These are phyloP conservation scores for Colletotrichum sp. DNA, from an alignment of 2,329 filamentous ascomycete species.

Conservation along the genomic window DNA sequence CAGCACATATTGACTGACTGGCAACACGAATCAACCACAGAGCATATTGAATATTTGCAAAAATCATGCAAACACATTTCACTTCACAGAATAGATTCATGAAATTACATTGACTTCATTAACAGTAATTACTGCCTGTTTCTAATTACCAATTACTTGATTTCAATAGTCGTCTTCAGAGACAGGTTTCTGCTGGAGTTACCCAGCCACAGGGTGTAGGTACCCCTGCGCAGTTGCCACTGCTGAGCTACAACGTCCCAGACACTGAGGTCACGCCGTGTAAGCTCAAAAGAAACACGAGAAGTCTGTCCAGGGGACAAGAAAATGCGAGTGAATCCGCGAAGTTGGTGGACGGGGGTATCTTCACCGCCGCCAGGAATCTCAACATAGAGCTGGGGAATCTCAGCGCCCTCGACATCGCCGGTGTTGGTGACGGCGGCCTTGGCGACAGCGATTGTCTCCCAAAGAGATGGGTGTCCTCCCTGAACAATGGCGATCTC, in stretches of 20 bases:
- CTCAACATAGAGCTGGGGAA: constrained; percentile 53
- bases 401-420: constrained; percentile 45
- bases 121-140: background rate
- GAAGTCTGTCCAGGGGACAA: constrained; percentile 20
- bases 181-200: constrained; percentile 51
- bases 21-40: background rate
- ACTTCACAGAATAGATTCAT: background rate
- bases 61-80: background rate
- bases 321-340: constrained; percentile 55
- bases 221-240: constrained; percentile 58
- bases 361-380: constrained; percentile 41
- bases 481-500: constrained; percentile 44
- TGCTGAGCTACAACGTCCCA: constrained; percentile 68
- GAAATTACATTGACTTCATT: background rate
- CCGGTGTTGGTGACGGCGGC: constrained; percentile 49
- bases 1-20: background rate
- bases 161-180: constrained; percentile 40
- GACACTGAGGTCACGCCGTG: constrained; percentile 67
- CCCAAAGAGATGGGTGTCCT: constrained; percentile 53
- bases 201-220: constrained; percentile 50
- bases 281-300: constrained; percentile 57
- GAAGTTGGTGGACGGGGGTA: constrained; percentile 61
- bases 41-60: rapidly evolving
- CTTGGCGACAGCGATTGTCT: constrained; percentile 43
- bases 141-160: constrained; percentile 27